These are phyloP conservation scores for Pleurozium schreberi DNA, from an alignment of 225 moss, liverwort and hornwort genomes.

Conservation along the genomic window DNA sequence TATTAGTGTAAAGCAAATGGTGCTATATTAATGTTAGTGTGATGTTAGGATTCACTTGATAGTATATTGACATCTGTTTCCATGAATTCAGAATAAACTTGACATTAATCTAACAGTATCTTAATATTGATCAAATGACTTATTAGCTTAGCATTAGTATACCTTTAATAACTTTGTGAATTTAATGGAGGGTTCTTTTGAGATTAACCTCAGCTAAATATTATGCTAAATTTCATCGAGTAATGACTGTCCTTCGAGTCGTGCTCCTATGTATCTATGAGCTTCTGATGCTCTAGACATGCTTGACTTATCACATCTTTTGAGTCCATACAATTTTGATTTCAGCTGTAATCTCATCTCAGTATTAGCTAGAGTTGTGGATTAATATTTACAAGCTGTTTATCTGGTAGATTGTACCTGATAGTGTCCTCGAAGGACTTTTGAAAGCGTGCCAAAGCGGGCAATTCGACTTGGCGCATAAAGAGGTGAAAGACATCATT, in stretches of 20 bases:
- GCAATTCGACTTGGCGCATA: slow-evolving; percentile 74
- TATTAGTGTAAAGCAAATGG: background rate
- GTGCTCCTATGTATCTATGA: background rate
- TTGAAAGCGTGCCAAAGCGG: slow-evolving; percentile 79
- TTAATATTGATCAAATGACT: background rate
- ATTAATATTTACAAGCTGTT: background rate
- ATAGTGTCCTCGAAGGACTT: slow-evolving; percentile 45
- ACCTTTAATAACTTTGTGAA: background rate
- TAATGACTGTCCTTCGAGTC: background rate
- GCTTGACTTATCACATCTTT: background rate
- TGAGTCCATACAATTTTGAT: background rate
- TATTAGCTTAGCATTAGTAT: background rate
- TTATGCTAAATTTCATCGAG: background rate
- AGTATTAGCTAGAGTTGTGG: background rate
- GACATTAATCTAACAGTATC: background rate
- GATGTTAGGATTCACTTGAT: background rate
- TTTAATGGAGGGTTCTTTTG: background rate
- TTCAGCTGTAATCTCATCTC: background rate
- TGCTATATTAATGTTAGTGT: background rate
- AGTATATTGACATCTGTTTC: background rate
- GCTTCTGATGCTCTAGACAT: background rate
- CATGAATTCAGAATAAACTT: background rate
- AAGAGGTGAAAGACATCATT: slow-evolving; percentile 69
- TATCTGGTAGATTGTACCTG: slow-evolving; percentile 67
- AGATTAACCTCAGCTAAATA: background rate